phyloP scores from a whole-genome alignment of 2,329 filamentous ascomycete genomes.

The Ceratocystis cubensis region DNA sequence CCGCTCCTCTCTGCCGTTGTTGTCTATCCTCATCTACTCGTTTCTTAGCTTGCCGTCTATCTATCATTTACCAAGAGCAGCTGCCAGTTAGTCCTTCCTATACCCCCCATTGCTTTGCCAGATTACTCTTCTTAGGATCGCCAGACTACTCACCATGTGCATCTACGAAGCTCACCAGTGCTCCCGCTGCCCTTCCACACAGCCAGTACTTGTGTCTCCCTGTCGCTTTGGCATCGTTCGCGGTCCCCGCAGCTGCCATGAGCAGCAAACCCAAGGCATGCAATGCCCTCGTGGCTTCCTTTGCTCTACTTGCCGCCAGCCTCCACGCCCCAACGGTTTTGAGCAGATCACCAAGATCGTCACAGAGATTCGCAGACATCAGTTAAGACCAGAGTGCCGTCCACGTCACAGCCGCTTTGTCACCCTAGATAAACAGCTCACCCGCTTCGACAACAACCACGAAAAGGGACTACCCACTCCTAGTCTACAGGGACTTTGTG shows the following conservation, averaged over 20 bases:
- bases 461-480: neutral
- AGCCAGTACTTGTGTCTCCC: constrained; percentile 1
- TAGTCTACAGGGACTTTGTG: neutral
- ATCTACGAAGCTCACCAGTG: constrained; percentile 9
- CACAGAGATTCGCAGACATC: neutral
- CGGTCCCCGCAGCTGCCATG: neutral
- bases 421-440: neutral
- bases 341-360: neutral
- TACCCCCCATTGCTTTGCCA: neutral
- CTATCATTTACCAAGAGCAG: neutral
- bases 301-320: neutral
- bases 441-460: neutral
- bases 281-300: neutral
- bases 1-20: neutral
- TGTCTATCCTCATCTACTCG: neutral
- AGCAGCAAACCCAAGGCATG: constrained; percentile 3
- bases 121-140: neutral
- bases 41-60: neutral
- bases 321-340: neutral
- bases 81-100: constrained; percentile 5
- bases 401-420: neutral
- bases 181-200: neutral
- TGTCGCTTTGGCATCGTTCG: constrained; percentile 2
- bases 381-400: neutral
- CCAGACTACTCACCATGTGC: constrained; percentile 1